Evolutionary conservation across 2,329 filamentous ascomycete genomes (phyloP).

Genomic region (Pyrenophora seminiperda): DNA sequence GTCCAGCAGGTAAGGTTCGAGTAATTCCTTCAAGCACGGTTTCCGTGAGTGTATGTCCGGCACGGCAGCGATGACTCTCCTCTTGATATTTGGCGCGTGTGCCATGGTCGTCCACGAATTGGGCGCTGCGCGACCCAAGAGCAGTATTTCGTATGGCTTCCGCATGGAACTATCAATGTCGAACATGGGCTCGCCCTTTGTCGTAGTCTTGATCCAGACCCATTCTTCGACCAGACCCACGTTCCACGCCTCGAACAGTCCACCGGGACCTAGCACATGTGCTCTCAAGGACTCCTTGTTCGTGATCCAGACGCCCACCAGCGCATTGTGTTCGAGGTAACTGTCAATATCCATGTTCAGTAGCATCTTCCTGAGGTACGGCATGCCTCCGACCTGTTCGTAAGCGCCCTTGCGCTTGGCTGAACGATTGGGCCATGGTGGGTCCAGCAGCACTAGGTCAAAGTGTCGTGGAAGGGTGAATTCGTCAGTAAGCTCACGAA

Average conservation of each 20-base stretch:
- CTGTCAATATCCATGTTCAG: conserved; percentile 54
- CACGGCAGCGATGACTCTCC: conserved; percentile 69
- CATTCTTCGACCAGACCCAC: conserved; percentile 71
- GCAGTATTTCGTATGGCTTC: conserved; percentile 76
- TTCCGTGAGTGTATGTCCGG: conserved; percentile 81
- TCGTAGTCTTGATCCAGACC: conserved; percentile 78
- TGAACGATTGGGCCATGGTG: conserved; percentile 81
- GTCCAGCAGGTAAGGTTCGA: conserved; percentile 60
- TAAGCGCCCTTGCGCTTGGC: conserved; percentile 63
- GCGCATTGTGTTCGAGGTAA: conserved; percentile 42
- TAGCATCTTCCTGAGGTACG: conserved; percentile 54
- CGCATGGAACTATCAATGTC: conserved; percentile 66
- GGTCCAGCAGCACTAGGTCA: conserved; percentile 73
- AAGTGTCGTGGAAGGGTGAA: conserved; percentile 59
- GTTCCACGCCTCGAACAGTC: conserved; percentile 70
- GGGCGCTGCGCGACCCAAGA: conserved; percentile 59
- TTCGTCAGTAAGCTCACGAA: conserved; percentile 45
- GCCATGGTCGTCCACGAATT: conserved; percentile 32
- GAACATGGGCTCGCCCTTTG: conserved; percentile 67
- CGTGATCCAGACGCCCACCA: conserved; percentile 78
- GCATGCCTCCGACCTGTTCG: conserved; percentile 54
- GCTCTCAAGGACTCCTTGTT: conserved; percentile 67
- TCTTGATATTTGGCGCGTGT: conserved; percentile 42
- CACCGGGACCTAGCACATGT: conserved; percentile 59
- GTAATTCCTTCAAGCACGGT: conserved; percentile 68